Evolutionary conservation across 2,329 filamentous ascomycete species (phyloP), one percentile per base, ranked within the genome.

Genomic region (Talaromyces sp.): DNA sequence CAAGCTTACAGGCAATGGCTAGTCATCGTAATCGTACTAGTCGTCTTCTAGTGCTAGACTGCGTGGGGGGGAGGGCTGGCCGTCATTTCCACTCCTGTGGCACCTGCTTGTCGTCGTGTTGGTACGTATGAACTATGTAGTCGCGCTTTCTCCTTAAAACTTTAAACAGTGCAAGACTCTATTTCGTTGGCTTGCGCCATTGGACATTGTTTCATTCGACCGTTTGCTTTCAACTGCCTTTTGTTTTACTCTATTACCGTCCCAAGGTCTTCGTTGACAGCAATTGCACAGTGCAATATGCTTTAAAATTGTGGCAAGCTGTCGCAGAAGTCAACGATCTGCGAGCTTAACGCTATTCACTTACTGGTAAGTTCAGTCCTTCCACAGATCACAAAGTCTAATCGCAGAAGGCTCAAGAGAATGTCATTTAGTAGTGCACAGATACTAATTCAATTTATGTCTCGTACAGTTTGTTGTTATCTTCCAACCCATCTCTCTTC

Each of bases 71-170:
- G 61, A 50, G 47, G 60, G 33, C 60, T 50, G 37, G 35, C 33
- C 31, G 16, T 63, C 61, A 63, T 63, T 63, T 63, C 61, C 61
- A 63, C 50, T 57, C 49, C 61, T 45, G 52, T 56, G 60, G 60
- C 37, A 54, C 49, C 22, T 56, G 60, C 49, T 62, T 27, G 43
- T 43, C n/a, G 60, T 24, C 43, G 22, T 52, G 43, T 50, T 50
- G 56, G 22, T 33, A 6, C 27, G 27, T 31, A 6, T 43, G 22
- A 19, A 33, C 27, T 19, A 13, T 41, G 27, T 59, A 59, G 24
- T 41, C 19, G 39, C 56, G 27, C 9, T 16, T 22, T 37, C 61
- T 63, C 61, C 61, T 63, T 57, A 57, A 63, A 54, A 43, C 49
- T 35, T 63, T 57, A 57, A 63, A 37, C 50, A 11, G 41, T 31